Base-by-base conservation (phyloP, 2,329 filamentous ascomycete species). In the Claviceps sp. region DNA sequence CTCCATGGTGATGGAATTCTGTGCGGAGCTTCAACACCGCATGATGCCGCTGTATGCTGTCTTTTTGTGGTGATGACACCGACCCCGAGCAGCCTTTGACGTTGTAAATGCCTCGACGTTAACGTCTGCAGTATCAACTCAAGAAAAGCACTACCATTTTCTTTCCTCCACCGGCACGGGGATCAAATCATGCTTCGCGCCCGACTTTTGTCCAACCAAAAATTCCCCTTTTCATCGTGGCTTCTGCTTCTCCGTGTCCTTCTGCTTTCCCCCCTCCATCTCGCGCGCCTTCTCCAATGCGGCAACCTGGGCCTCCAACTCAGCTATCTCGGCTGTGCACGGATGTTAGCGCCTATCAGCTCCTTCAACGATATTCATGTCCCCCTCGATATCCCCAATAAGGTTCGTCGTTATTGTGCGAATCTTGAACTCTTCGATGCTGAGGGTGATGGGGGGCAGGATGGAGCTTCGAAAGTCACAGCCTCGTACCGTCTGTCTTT, bases 401-500 rank as follows among this genome's bases (percentile, higher is more conserved):
- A 34, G 30, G 9, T 11, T 34, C 9, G 30, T 11, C 30, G 30
- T 34, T 34, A 11, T 11, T 34, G 30, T 34, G 9, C 4, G 30
- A 34, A 34, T 34, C 9, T 34, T 11, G 30, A 11, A 4, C 30
- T 34, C 26, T 30, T 30, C 26, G 26, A 30, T 30, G 30, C 30
- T 34, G 30, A 34, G 30, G 30, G 30, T 34, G 30, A 34, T 34
- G 30, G 30, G 9, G 30, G 8, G 4, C 9, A 11, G 30, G 30
- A 3, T 11, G 9, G 9, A 34, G 30, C 30, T 34, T 34, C 9
- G 30, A 34, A 34, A 34, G 30, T 34, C 30, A 34, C 7, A 16
- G 26, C 9, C 13, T 36, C 71, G 54, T 61, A 84, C 82, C 75
- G 58, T 77, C 68, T 58, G 77, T 78, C 45, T 81, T 72, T 20